Evolutionary conservation across 306 rosid species (phyloP), one percentile per base, ranked within the genome.

Genomic region (Quercus wislizeni): DNA sequence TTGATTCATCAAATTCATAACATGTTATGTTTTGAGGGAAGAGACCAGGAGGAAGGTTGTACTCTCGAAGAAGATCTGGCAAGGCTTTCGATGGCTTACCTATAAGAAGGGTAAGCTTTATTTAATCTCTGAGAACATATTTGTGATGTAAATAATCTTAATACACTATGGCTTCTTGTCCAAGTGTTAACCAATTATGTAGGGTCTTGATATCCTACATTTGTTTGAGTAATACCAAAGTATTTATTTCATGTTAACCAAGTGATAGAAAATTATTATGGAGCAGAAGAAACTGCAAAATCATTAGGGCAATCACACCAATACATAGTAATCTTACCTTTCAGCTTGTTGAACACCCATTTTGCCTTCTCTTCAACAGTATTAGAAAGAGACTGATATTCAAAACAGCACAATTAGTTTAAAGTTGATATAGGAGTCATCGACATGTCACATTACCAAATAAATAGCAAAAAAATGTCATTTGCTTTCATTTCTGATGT

Each of bases 291-390:
- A 63, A 63, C 28, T 19, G 30, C 10, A 1, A 63, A 30, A 5
- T 27, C 41, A 28, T 64, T 64, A 23, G 17, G 46, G 43, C 17
- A 30, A 28, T 64, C 21, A 30, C 43, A 15, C 21, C 8, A 28
- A 7, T 30, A 64, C 10, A 5, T 12, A 64, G 46, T 17, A 1
- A 4, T 27, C 25, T 35, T 68, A 93, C 97, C 98, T 93, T 89
- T 93, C 5, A 93, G 91, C 69, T 91, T 91, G 92, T 82, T 88
- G 87, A 93, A 86, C 75, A 93, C 74, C 91, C 90, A 83, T 85
- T 91, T 93, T 11, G 98, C 94, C 89, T 91, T 93, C 78, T 86
- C 94, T 83, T 93, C 98, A n/a, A 93, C 93, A 3, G 88, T 89
- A 63, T 71, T 89, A 55, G 98, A 89, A 80, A 93, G 77, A 74